Conservation (phyloP, 176 grass and related monocot species). For the Musa beccarii region DNA sequence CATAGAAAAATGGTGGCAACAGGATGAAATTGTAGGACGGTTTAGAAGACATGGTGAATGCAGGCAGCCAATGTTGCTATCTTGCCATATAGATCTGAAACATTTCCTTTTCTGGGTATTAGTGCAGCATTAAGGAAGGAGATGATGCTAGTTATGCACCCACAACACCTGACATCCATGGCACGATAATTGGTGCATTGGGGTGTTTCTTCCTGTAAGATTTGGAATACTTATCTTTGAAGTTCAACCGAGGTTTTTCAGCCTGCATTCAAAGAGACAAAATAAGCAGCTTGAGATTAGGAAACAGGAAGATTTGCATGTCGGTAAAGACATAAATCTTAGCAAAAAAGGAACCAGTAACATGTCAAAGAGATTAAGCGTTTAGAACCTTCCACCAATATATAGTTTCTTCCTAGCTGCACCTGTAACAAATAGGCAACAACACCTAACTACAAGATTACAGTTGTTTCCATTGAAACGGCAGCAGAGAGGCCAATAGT, state of each 20-base stretch:
- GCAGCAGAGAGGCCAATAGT: no score
- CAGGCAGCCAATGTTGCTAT: no score
- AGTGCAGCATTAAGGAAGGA: background rate
- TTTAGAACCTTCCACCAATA: no score
- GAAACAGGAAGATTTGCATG: background rate
- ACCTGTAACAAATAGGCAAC: no score
- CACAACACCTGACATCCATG: conserved; percentile 23
- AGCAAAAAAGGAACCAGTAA: no score
- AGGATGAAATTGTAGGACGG: no score
- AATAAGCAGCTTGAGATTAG: background rate
- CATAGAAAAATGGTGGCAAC: no score
- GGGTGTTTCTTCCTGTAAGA: conserved; percentile 12
- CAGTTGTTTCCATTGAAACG: no score
- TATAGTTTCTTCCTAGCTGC: no score
- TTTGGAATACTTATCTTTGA: conserved; percentile 23
- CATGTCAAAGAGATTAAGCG: no score
- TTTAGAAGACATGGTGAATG: no score
- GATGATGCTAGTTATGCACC: background rate
- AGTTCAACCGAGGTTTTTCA: conserved; percentile 13
- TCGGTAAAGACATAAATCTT: background rate
- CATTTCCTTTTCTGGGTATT: conserved; percentile 1
- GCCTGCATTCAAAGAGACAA: conserved; percentile 1
- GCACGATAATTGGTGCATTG: conserved; percentile 7
- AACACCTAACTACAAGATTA: no score
- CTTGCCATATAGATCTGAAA: background rate